These are phyloP conservation scores for Terfezia boudieri DNA, from an alignment of 495 filamentous ascomycete genomes.

Conservation along the genomic window DNA sequence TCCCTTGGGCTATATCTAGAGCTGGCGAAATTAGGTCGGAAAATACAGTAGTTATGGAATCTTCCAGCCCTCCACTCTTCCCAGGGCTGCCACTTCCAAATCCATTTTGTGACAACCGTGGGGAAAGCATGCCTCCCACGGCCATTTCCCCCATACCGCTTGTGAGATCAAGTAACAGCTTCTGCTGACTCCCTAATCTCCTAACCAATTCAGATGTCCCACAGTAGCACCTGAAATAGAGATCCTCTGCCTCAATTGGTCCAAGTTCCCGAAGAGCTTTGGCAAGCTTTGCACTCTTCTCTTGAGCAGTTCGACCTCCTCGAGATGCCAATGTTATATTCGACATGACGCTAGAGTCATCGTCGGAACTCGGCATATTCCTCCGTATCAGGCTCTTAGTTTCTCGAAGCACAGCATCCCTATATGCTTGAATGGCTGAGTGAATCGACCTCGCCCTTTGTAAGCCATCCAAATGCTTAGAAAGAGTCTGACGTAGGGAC, in stretches of 20 bases:
- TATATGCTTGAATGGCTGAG: slow-evolving; percentile 61
- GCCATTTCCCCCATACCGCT: slow-evolving; percentile 35
- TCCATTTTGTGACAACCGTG: slow-evolving; percentile 15
- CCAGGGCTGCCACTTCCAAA: slow-evolving; percentile 8
- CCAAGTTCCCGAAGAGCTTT: slow-evolving; percentile 76
- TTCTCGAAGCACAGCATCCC: slow-evolving; percentile 69
- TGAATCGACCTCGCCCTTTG: slow-evolving; percentile 55
- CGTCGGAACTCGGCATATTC: slow-evolving; percentile 73
- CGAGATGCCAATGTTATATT: slow-evolving; percentile 44
- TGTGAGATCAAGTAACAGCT: slow-evolving; percentile 81
- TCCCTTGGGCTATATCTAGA: slow-evolving; percentile 77
- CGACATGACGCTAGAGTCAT: slow-evolving; percentile 77
- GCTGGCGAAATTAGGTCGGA: slow-evolving; percentile 83
- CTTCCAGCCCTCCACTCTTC: slow-evolving; percentile 26
- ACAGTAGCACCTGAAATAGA: slow-evolving; percentile 63
- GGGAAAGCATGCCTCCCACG: slow-evolving; percentile 18
- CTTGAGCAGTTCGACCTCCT: slow-evolving; percentile 46
- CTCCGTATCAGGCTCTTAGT: slow-evolving; percentile 68
- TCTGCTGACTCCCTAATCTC: slow-evolving; percentile 70
- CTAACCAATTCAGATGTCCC: slow-evolving; percentile 69
- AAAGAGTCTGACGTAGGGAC: background rate
- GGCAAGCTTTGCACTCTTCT: slow-evolving; percentile 75
- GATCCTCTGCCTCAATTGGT: slow-evolving; percentile 61
- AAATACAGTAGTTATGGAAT: slow-evolving; percentile 19
- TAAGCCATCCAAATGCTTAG: slow-evolving; percentile 24